These are phyloP conservation scores for Babesia bovis DNA, from an alignment of 169 alveolate genomes.

Conservation along the genomic window DNA sequence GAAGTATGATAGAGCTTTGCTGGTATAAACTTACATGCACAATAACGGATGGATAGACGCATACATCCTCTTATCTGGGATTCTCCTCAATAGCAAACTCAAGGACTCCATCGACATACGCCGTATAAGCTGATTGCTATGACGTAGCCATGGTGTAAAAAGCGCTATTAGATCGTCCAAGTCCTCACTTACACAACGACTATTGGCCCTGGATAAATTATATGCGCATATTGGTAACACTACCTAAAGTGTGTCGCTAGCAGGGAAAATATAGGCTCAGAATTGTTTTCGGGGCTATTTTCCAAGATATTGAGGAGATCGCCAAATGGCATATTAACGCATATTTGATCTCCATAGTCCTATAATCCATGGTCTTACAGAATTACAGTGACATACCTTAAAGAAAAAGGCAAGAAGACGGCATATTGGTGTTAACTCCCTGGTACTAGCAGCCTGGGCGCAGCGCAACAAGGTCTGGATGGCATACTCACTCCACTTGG, in stretches of 20 bases:
- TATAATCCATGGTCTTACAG: not conserved
- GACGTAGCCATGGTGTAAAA: conserved; percentile 46
- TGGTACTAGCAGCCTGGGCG: conserved; percentile 24
- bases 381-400: conserved; percentile 25
- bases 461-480: conserved; percentile 25
- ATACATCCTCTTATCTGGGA: not conserved
- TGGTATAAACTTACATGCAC: conserved; percentile 31
- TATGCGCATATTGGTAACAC: not conserved
- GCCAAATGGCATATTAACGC: conserved; percentile 35
- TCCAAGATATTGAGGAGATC: conserved; percentile 40
- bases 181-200: conserved; percentile 26
- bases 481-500: conserved; percentile 9
- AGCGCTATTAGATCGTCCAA: conserved; percentile 15
- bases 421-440: conserved; percentile 42
- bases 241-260: conserved; percentile 55
- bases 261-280: conserved; percentile 54
- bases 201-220: conserved; percentile 8
- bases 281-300: conserved; percentile 40
- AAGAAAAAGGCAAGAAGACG: conserved; percentile 52
- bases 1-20: not conserved
- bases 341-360: conserved; percentile 54
- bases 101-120: conserved; percentile 65
- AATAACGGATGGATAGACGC: conserved; percentile 6
- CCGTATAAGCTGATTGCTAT: conserved; percentile 18
- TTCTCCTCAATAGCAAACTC: conserved; percentile 49